phyloP scores from a whole-genome alignment of 2,329 filamentous ascomycete genomes.

The Botrytis squamosa region DNA sequence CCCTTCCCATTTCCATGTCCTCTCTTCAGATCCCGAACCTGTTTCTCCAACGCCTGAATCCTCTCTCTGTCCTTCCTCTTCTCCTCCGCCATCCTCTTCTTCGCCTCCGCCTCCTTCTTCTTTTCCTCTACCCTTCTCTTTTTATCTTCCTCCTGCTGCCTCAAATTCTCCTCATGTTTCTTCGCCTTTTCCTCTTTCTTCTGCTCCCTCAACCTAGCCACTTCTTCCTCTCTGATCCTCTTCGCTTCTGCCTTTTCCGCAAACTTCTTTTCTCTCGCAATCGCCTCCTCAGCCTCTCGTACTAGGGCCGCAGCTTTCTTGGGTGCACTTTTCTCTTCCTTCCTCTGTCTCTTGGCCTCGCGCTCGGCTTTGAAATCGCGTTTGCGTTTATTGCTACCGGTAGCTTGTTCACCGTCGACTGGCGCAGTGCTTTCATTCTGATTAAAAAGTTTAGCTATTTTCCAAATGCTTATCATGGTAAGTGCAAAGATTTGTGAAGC shows the following conservation, averaged over 20 bases:
- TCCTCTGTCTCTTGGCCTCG: conserved; percentile 9
- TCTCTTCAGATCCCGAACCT: conserved; percentile 5
- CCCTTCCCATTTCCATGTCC: neutral
- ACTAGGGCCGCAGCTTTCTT: conserved; percentile 6
- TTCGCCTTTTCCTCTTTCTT: conserved; percentile 1
- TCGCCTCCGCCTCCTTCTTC: neutral
- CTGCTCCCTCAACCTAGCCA: neutral
- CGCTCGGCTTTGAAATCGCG: conserved; percentile 17
- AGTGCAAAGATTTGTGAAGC: neutral
- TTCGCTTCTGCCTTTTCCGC: neutral
- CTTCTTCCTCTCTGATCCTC: neutral
- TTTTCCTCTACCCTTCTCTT: neutral
- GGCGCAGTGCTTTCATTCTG: neutral
- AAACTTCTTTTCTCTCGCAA: neutral
- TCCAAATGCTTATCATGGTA: neutral
- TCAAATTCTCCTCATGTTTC: neutral
- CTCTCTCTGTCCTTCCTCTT: neutral
- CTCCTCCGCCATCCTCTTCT: neutral
- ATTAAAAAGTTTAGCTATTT: conserved; percentile 4
- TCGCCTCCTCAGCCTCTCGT: conserved; percentile 1
- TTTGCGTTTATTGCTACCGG: conserved; percentile 15
- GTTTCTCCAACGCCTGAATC: conserved; percentile 10
- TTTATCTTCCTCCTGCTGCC: conserved; percentile 5
- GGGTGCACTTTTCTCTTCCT: neutral
- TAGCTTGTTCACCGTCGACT: neutral